phyloP scores from a whole-genome alignment of 148 eudicot species.

The Persicaria tinctoria region DNA sequence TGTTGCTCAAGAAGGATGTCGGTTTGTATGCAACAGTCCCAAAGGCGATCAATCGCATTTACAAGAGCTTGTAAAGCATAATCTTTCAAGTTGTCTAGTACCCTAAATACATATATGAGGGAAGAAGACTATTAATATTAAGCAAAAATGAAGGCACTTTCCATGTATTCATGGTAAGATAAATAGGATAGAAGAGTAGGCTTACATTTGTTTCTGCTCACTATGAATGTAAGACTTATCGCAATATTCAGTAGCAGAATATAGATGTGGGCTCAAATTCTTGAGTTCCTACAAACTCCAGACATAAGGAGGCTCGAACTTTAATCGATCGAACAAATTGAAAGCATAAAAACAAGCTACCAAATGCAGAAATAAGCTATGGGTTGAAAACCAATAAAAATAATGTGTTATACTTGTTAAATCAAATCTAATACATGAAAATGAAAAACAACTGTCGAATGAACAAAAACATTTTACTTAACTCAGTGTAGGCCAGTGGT shows the following conservation, averaged over 20 bases:
- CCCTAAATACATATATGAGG: slow-evolving; percentile 34
- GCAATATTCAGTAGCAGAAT: slow-evolving; percentile 95
- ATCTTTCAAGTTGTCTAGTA: slow-evolving; percentile 84
- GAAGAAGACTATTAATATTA: neutral
- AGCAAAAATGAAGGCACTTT: neutral
- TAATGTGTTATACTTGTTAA: too few species aligned
- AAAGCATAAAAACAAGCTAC: neutral
- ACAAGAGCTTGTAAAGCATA: slow-evolving; percentile 90
- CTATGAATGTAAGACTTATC: slow-evolving; percentile 91
- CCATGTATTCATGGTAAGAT: neutral
- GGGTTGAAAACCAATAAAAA: too few species aligned
- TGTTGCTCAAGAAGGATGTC: slow-evolving; percentile 44
- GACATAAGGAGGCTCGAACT: neutral
- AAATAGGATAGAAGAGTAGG: neutral
- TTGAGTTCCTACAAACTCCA: slow-evolving; percentile 73
- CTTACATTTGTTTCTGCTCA: slow-evolving; percentile 88
- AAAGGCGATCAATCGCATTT: slow-evolving; percentile 90
- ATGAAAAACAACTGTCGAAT: neutral
- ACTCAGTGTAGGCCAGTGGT: neutral
- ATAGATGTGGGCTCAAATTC: slow-evolving; percentile 86
- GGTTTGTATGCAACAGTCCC: slow-evolving; percentile 95
- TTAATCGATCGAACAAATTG: neutral
- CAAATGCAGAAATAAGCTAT: neutral
- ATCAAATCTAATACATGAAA: too few species aligned
- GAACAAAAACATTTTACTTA: neutral